A percentile compares a stretch with the other conserved stretches of the same genome.
Evolutionary conservation across 768 basidiomycete species (phyloP).

Genomic region (Mycena capillaripes): DNA sequence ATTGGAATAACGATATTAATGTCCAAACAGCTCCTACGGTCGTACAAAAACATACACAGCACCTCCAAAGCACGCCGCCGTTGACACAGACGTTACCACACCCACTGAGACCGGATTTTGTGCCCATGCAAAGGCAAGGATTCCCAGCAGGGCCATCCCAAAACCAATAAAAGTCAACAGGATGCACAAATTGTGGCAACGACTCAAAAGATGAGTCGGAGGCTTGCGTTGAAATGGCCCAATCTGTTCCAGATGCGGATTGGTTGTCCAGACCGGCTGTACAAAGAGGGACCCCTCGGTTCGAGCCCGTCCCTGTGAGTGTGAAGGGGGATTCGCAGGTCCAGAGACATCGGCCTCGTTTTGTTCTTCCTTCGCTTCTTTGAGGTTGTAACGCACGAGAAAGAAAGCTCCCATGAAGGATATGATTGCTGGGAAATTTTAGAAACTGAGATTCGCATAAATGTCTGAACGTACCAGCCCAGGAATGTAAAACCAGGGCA

Average conservation of each 20-base stretch:
- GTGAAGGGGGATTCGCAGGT: conserved; percentile 2
- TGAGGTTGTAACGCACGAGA: conserved; percentile 67
- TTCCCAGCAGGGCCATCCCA: conserved; percentile 62
- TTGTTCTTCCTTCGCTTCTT: conserved; percentile 66
- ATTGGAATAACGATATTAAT: conserved; percentile 8
- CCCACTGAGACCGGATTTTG: conserved; percentile 59
- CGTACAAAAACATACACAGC: conserved; percentile 30
- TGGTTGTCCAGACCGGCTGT: conserved; percentile 52
- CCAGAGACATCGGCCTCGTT: conserved; percentile 48
- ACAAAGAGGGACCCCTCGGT: conserved; percentile 30
- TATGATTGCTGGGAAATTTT: conserved; percentile 42
- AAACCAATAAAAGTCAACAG: conserved; percentile 63
- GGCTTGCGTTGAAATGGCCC: conserved; percentile 59
- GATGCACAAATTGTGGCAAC: conserved; percentile 65
- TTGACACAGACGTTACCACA: conserved; percentile 38
- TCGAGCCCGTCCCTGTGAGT: conserved; percentile 9
- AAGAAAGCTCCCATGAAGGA: conserved; percentile 71
- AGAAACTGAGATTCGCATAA: not conserved
- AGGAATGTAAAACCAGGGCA: conserved; percentile 68
- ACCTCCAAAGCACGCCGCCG: conserved; percentile 3
- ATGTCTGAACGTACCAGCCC: conserved; percentile 55
- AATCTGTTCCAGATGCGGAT: conserved; percentile 67
- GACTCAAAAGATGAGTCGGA: conserved; percentile 61
- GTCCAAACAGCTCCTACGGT: conserved; percentile 18
- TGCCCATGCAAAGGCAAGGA: conserved; percentile 67